Conservation (phyloP, 345 rosid genomes). For the Viola odorata region DNA sequence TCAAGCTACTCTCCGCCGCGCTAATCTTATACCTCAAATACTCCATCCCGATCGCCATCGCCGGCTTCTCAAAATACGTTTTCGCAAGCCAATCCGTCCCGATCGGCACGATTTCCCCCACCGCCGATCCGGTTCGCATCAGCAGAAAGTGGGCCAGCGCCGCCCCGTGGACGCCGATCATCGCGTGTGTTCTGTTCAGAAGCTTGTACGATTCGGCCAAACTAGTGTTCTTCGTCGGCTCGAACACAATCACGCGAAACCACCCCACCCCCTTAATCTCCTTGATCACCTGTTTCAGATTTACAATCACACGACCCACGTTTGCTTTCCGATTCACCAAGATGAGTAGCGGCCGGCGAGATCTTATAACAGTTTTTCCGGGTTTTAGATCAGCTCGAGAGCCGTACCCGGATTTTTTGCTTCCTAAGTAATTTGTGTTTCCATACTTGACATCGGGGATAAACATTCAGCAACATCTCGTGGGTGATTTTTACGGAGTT, state of each 20-base stretch:
- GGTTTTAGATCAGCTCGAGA: too few species aligned
- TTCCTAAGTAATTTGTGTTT: too few species aligned
- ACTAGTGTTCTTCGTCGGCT: constrained; percentile 10
- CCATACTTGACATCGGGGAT: too few species aligned
- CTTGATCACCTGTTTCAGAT: constrained; percentile 8
- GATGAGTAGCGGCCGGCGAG: constrained; percentile 15
- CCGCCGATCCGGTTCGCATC: constrained; percentile 18
- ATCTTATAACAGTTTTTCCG: too few species aligned
- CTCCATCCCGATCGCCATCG: constrained; percentile 26
- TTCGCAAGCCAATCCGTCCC: constrained; percentile 24
- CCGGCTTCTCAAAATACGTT: constrained; percentile 20
- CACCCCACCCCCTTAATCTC: constrained; percentile 18
- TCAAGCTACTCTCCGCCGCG: constrained; percentile 31
- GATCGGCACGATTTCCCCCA: constrained; percentile 34
- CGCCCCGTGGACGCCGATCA: constrained; percentile 40
- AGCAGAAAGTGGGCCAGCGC: constrained; percentile 29
- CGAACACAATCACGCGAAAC: constrained; percentile 24
- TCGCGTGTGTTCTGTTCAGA: constrained; percentile 28
- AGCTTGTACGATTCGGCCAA: constrained; percentile 15
- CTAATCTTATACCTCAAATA: constrained; percentile 26
- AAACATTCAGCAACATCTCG: background rate
- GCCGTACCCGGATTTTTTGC: too few species aligned
- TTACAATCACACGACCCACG: constrained; percentile 17
- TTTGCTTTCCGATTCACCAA: constrained; percentile 7
- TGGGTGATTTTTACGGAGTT: too few species aligned